Percentiles rank a stretch among this genome's conserved stretches.
Evolutionary conservation across 1,139 yeast genomes (phyloP).

Genomic region (Pichiaceae sp.): DNA sequence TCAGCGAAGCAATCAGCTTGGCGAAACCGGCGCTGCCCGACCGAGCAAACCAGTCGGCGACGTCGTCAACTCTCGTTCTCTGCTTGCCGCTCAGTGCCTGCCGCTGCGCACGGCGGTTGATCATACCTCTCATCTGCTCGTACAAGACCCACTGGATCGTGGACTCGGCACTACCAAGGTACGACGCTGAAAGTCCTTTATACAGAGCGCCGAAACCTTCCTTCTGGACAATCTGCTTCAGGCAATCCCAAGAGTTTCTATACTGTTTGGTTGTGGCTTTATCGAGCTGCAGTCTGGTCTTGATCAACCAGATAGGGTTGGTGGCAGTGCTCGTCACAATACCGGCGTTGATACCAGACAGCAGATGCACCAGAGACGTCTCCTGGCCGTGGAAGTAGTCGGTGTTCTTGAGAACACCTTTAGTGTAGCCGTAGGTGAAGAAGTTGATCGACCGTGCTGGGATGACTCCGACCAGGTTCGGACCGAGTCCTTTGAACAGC

Average conservation of each 20-base stretch:
- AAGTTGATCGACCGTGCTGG: constrained; percentile 97
- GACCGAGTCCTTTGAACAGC: constrained; percentile 90
- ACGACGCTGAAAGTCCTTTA: constrained; percentile 87
- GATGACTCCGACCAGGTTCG: constrained; percentile 95
- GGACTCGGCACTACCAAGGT: constrained; percentile 88
- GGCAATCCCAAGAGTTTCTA: constrained; percentile 81
- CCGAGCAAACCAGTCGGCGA: constrained; percentile 88
- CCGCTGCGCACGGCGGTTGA: constrained; percentile 47
- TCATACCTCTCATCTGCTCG: constrained; percentile 82
- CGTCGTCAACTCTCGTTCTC: constrained; percentile 54
- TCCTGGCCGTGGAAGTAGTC: constrained; percentile 73
- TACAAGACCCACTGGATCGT: constrained; percentile 95
- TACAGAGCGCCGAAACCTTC: constrained; percentile 83
- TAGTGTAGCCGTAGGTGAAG: constrained; percentile 90
- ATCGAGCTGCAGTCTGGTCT: constrained; percentile 89
- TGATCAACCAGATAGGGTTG: constrained; percentile 97
- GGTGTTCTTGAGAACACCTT: constrained; percentile 52
- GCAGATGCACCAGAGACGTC: constrained; percentile 76
- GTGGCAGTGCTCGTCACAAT: constrained; percentile 96
- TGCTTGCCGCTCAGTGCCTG: constrained; percentile 34
- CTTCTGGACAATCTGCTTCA: constrained; percentile 53
- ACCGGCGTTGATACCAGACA: constrained; percentile 91
- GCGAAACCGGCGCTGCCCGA: constrained; percentile 99
- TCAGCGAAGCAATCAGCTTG: constrained; percentile 81
- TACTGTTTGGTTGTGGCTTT: constrained; percentile 58